A percentile compares a stretch with the other conserved stretches of the same genome.
phyloP scores from a whole-genome alignment of 163 green algal species.

The Botryococcus braunii region DNA sequence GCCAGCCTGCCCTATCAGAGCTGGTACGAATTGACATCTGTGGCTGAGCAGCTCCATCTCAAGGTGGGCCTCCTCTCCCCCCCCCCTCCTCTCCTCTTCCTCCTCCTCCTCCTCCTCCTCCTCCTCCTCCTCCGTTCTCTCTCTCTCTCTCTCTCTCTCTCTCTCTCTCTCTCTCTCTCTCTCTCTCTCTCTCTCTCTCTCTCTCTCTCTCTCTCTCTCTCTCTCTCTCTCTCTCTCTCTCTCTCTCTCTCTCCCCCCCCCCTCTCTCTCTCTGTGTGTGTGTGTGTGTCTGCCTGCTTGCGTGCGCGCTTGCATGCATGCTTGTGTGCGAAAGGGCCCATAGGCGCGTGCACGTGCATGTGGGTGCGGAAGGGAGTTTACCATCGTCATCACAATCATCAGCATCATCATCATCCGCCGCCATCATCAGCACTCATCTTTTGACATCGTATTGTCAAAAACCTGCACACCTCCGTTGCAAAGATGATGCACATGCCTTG shows the following conservation, averaged over 20 bases:
- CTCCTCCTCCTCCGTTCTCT: neutral
- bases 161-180: neutral
- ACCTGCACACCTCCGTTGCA: neutral
- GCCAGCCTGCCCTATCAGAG: constrained; percentile 36
- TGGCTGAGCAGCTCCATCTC: constrained; percentile 65
- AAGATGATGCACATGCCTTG: neutral
- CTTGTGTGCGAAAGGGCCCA: too few species aligned
- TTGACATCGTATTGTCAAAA: neutral
- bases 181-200: neutral
- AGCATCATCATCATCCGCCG: too few species aligned
- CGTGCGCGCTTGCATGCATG: too few species aligned
- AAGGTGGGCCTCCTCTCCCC: constrained; percentile 45
- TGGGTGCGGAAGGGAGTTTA: too few species aligned
- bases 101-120: neutral
- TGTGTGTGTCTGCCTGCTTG: too few species aligned
- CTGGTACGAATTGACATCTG: constrained; percentile 32
- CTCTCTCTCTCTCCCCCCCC: too few species aligned
- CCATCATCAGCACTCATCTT: neutral
- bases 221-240: neutral
- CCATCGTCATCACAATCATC: too few species aligned
- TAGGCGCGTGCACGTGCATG: too few species aligned
- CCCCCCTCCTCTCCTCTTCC: neutral
- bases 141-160: neutral
- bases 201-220: neutral
- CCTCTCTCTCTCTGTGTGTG: too few species aligned